Conservation (phyloP, 1,284 basidiomycete genomes). For the Ceratobasidium sp. region DNA sequence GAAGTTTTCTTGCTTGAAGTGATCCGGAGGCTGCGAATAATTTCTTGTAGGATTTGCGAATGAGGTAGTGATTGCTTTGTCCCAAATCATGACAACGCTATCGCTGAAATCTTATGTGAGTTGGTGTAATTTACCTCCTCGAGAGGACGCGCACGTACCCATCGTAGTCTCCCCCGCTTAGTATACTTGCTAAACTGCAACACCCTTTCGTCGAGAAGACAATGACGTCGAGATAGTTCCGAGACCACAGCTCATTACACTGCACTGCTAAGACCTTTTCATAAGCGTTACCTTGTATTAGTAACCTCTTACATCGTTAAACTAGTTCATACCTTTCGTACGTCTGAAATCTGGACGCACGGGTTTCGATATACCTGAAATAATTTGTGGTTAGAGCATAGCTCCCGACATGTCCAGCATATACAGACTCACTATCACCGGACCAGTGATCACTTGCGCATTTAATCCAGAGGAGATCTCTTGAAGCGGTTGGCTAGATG, state of each 20-base stretch:
- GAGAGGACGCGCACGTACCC: slow-evolving; percentile 31
- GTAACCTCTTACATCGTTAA: neutral
- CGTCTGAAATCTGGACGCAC: slow-evolving; percentile 34
- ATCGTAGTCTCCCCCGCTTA: slow-evolving; percentile 48
- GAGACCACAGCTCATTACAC: slow-evolving; percentile 14
- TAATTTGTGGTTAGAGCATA: too few species aligned
- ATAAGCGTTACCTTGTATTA: neutral
- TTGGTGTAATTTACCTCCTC: neutral
- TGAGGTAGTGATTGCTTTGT: slow-evolving; percentile 37
- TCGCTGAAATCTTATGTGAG: slow-evolving; percentile 27
- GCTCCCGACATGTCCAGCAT: neutral
- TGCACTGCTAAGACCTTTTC: slow-evolving; percentile 42
- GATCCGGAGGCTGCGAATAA: slow-evolving; percentile 23
- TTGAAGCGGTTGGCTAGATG: slow-evolving; percentile 18
- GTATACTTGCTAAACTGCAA: slow-evolving; percentile 37
- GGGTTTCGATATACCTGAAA: slow-evolving; percentile 37
- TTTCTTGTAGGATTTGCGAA: slow-evolving; percentile 29
- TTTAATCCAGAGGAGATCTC: neutral
- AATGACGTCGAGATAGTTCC: slow-evolving; percentile 34
- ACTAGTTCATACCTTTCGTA: slow-evolving; percentile 18
- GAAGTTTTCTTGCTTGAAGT: slow-evolving; percentile 34
- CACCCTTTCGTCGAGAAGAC: slow-evolving; percentile 45
- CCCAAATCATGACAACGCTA: slow-evolving; percentile 40
- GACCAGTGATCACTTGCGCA: slow-evolving; percentile 10
- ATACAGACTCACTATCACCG: slow-evolving; percentile 17